A percentile compares a stretch with the other conserved stretches of the same genome.
Evolutionary conservation across 345 rosid genomes (phyloP).

Genomic region (Citrus trifoliata): DNA sequence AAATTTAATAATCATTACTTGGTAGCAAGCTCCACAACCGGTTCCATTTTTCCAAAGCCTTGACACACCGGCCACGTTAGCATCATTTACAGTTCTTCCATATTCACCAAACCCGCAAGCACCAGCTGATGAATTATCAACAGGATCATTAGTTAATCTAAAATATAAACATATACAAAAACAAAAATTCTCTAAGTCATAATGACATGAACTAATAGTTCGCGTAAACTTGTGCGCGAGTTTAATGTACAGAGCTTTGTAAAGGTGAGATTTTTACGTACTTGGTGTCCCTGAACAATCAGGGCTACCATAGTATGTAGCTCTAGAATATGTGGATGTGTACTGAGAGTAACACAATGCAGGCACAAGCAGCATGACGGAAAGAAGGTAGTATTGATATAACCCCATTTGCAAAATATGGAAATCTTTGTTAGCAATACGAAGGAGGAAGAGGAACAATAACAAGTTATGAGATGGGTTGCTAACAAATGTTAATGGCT

Average conservation of each 20-base stretch:
- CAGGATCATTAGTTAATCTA: background rate
- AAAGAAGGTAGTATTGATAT: background rate
- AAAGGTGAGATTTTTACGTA: constrained; percentile 25
- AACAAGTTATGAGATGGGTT: no score
- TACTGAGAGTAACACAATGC: constrained; percentile 33
- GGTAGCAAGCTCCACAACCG: constrained; percentile 95
- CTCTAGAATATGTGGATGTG: constrained; percentile 49
- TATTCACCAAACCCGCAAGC: constrained; percentile 84
- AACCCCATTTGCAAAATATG: no score
- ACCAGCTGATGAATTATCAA: constrained; percentile 46
- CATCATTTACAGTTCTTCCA: constrained; percentile 73
- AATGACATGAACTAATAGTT: background rate
- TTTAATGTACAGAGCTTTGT: no score
- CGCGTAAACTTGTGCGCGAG: background rate
- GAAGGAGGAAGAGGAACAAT: no score
- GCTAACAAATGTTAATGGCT: no score
- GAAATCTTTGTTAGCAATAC: no score
- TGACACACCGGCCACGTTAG: constrained; percentile 80
- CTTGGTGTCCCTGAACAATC: constrained; percentile 77
- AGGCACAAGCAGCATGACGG: constrained; percentile 38
- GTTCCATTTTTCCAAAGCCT: constrained; percentile 64
- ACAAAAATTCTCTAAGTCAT: background rate
- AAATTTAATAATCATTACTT: constrained; percentile 32
- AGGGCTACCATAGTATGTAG: constrained; percentile 85
- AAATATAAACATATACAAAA: background rate